Conservation (phyloP, 495 filamentous ascomycete genomes). For the Copromyces sp. region DNA sequence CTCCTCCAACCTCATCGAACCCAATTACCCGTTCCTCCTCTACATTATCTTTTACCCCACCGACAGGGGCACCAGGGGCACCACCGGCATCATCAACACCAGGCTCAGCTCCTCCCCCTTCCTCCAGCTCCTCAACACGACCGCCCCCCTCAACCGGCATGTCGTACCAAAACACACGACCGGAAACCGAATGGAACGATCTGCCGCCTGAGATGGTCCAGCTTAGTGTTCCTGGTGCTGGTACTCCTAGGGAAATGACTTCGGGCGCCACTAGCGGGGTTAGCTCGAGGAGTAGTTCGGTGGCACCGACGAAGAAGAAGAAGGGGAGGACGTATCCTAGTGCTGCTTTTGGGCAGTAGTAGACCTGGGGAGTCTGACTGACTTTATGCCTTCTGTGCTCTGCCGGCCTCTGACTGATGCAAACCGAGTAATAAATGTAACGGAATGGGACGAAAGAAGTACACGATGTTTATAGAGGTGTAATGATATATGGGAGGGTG, state of each 20-base stretch:
- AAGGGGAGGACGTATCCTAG: conserved; percentile 40
- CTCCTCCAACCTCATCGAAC: neutral
- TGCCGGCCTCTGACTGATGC: no score
- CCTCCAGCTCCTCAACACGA: neutral
- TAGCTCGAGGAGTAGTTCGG: conserved; percentile 38
- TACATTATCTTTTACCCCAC: neutral
- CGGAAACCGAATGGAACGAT: conserved; percentile 49
- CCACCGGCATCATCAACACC: neutral
- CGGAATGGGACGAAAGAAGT: neutral
- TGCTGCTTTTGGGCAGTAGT: conserved; percentile 38
- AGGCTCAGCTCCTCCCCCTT: neutral
- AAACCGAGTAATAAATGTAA: neutral
- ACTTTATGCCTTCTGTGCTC: no score
- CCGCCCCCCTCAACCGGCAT: conserved; percentile 9
- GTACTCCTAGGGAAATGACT: neutral
- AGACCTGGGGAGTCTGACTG: neutral
- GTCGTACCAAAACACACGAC: conserved; percentile 43
- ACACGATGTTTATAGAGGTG: neutral
- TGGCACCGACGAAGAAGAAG: conserved; percentile 31
- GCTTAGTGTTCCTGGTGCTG: neutral
- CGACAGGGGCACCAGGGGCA: neutral
- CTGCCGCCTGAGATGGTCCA: conserved; percentile 41
- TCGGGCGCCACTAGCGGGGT: conserved; percentile 12
- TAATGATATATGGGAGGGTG: neutral
- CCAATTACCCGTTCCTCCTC: neutral